Percentiles rank a stretch among this genome's conserved stretches.
These are phyloP conservation scores for Phytophthora sansomeana DNA, from an alignment of 352 stramenopile genomes.

Conservation along the genomic window DNA sequence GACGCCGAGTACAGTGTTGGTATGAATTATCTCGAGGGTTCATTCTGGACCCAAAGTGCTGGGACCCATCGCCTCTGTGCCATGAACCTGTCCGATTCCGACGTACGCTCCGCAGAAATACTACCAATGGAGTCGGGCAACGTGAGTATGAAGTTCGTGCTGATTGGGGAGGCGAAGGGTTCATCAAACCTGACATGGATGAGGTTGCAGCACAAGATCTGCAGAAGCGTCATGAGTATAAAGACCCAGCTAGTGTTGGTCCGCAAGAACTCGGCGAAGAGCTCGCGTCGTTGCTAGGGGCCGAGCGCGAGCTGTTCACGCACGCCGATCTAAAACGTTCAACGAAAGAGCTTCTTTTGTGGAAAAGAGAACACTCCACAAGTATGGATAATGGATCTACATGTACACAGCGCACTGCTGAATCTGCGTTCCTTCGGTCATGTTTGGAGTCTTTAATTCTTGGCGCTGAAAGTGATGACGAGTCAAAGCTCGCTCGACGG, in stretches of 20 bases:
- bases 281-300: slow-evolving; percentile 37
- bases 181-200: slow-evolving; percentile 59
- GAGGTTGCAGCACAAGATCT: slow-evolving; percentile 28
- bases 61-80: slow-evolving; percentile 61
- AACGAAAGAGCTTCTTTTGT: slow-evolving; percentile 42
- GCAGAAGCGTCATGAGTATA: slow-evolving; percentile 44
- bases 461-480: slow-evolving; percentile 15
- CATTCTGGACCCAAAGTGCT: slow-evolving; percentile 62
- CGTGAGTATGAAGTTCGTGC: slow-evolving; percentile 58
- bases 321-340: slow-evolving; percentile 54
- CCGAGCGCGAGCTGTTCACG: slow-evolving; percentile 32
- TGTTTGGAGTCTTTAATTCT: slow-evolving; percentile 29
- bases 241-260: slow-evolving; percentile 32
- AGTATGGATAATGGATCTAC: background rate
- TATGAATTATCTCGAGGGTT: slow-evolving; percentile 71
- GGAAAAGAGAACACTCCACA: slow-evolving; percentile 10
- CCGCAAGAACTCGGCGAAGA: slow-evolving; percentile 40
- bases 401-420: background rate
- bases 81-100: slow-evolving; percentile 61
- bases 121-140: slow-evolving; percentile 26
- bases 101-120: slow-evolving; percentile 41
- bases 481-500: slow-evolving; percentile 50
- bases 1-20: slow-evolving; percentile 29
- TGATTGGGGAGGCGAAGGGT: slow-evolving; percentile 48
- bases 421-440: slow-evolving; percentile 25